Evolutionary conservation across 257 asterid species (phyloP), one percentile per base, ranked within the genome.

Genomic region (Salvia hispanica): DNA sequence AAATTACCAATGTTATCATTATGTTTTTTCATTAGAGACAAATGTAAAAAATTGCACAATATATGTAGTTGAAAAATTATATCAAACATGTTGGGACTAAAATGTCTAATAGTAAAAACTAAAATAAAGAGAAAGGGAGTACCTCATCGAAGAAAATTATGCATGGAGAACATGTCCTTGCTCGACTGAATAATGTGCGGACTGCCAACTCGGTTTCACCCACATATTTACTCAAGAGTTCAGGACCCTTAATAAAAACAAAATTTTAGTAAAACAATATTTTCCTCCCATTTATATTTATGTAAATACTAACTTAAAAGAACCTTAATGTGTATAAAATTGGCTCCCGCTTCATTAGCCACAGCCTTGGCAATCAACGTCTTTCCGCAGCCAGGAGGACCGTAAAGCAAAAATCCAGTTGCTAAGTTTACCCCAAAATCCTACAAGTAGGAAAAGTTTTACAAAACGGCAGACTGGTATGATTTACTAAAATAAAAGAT

Each of bases 331-430:
- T 90, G 95, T 67, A 93, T 93, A 80, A 93, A 93, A 84, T 82
- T 93, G 44, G 96, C 94, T 58, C 94, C 97, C 7, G 95, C 94
- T 83, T 25, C 31, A 25, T 25, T 25, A 25, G 31, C 31, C 31
- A 25, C 31, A 62, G 97, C 98, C 84, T 88, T 88, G 47, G 98
- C 98, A 31, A 93, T 90, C 80, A 90, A 79, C 42, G 98, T 93
- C 83, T 93, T 93, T 37, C 98, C 98, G 33, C 98, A 90, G 58
- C 98, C 97, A 7, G 98, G 98, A 71, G 98, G 98, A 58, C 98
- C 97, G 79, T 86, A 88, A 36, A 93, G 98, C 86, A 93, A 79
- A 77, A 88, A 86, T 58, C 98, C 98, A 4, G 90, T 83, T 67
- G 82, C 97, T 52, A 79, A 45, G 56, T 82, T 79, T 64, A 82